Evolutionary conservation across 306 rosid genomes (phyloP).

Genomic region (Vachellia collinsii): DNA sequence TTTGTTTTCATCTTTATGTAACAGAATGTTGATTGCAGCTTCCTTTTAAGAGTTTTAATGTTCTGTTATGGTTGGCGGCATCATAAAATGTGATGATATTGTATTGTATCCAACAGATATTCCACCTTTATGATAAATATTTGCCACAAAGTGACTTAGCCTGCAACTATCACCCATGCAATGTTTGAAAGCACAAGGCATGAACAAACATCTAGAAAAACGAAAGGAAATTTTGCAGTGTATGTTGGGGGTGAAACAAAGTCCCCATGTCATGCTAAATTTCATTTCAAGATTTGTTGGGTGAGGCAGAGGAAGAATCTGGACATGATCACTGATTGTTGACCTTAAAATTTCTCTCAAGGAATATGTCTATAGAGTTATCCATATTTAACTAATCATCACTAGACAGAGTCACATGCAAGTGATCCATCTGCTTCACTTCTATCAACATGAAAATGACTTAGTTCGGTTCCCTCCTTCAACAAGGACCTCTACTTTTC

Average conservation of each 20-base stretch:
- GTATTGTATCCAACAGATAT: not conserved
- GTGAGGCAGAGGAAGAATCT: constrained; percentile 49
- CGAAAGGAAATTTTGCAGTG: constrained; percentile 44
- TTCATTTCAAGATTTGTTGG: constrained; percentile 44
- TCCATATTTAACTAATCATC: not conserved
- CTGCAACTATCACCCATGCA: not conserved
- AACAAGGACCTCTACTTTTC: not conserved
- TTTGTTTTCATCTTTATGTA: not conserved
- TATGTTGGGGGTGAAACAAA: constrained; percentile 52
- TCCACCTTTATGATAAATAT: not conserved
- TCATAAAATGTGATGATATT: not conserved
- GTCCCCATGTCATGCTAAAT: constrained; percentile 49
- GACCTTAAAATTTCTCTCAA: constrained; percentile 55
- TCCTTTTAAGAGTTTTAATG: not conserved
- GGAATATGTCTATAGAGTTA: constrained; percentile 35
- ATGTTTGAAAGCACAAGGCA: constrained; percentile 25
- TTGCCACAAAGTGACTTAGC: not conserved
- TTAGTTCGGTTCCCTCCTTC: not conserved
- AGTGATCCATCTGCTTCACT: not conserved
- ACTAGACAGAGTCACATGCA: constrained; percentile 5
- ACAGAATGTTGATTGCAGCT: not conserved
- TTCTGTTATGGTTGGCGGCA: not conserved
- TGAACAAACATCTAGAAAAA: not conserved
- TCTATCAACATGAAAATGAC: not conserved
- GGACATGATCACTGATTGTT: constrained; percentile 56